Percentiles rank a stretch among this genome's conserved stretches.
Evolutionary conservation across 2,329 filamentous ascomycete species (phyloP).

Genomic region (Colletotrichum sidae): DNA sequence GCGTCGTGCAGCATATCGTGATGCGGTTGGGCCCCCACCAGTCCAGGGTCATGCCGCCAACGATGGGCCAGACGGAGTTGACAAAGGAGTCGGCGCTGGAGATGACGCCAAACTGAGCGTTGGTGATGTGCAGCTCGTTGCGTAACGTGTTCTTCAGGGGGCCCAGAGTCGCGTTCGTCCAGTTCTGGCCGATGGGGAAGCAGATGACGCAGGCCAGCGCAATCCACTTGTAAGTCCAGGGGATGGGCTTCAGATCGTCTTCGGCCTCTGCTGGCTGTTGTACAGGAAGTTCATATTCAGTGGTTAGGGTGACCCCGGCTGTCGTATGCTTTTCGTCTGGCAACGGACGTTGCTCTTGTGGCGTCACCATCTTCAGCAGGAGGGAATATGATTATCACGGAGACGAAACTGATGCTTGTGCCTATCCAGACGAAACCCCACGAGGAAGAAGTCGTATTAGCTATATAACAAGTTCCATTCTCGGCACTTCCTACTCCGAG

Average conservation of each 20-base stretch:
- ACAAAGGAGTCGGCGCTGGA: conserved; percentile 41
- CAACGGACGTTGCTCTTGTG: conserved; percentile 1
- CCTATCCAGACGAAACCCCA: not conserved
- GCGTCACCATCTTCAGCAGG: not conserved
- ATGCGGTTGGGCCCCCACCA: conserved; percentile 42
- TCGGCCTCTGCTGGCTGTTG: not conserved
- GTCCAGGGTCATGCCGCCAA: conserved; percentile 40
- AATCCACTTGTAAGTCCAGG: conserved; percentile 41
- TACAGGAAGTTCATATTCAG: no score
- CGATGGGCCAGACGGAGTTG: conserved; percentile 41
- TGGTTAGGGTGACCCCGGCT: not conserved
- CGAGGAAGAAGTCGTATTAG: not conserved
- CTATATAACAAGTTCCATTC: not conserved
- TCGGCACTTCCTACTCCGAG: not conserved
- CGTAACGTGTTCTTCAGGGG: conserved; percentile 41
- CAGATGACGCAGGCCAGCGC: conserved; percentile 39
- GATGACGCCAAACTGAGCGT: conserved; percentile 42
- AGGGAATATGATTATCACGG: not conserved
- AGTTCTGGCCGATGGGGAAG: conserved; percentile 40
- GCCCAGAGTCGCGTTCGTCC: conserved; percentile 39
- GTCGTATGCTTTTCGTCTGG: not conserved
- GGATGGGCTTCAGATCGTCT: conserved; percentile 26
- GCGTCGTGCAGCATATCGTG: conserved; percentile 39
- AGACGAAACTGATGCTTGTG: not conserved
- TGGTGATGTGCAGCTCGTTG: conserved; percentile 39